Evolutionary conservation across 306 rosid species (phyloP).

Genomic region (Trifolium fragiferum): DNA sequence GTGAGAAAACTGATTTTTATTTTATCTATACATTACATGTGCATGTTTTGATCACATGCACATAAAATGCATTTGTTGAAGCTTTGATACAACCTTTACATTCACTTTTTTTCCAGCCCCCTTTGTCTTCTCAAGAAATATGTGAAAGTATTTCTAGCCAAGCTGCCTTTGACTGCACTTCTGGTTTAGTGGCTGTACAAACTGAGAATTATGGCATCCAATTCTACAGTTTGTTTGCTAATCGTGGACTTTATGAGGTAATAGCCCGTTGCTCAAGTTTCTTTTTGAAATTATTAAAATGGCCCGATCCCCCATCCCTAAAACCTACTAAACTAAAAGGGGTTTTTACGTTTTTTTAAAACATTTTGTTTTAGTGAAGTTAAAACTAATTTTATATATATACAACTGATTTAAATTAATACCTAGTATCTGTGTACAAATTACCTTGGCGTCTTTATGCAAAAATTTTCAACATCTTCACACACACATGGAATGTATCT

Average conservation of each 20-base stretch:
- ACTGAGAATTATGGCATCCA: conserved; percentile 85
- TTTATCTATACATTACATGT: conserved; percentile 5
- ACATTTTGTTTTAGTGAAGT: too few species aligned
- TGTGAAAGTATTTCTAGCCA: conserved; percentile 56
- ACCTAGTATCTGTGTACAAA: background rate
- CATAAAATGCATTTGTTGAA: conserved; percentile 21
- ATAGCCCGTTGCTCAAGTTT: conserved; percentile 35
- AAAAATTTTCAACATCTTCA: background rate
- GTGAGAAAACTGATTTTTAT: background rate
- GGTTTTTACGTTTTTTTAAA: too few species aligned
- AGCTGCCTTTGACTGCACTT: conserved; percentile 67
- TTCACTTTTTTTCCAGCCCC: conserved; percentile 59
- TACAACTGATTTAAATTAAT: background rate
- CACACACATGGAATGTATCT: background rate
- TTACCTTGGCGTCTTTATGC: conserved; percentile 1
- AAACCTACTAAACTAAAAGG: too few species aligned
- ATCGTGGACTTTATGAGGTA: conserved; percentile 87
- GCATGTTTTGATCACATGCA: conserved; percentile 4
- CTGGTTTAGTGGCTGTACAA: conserved; percentile 80
- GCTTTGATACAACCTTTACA: conserved; percentile 25
- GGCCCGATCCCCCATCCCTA: background rate
- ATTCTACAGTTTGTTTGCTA: conserved; percentile 83
- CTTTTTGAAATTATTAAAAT: conserved; percentile 20
- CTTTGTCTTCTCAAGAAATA: conserved; percentile 59
- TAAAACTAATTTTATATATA: background rate